These are phyloP conservation scores for Lichtheimia corymbifera DNA, from an alignment of 371 early-diverging fungal species.

Conservation along the genomic window DNA sequence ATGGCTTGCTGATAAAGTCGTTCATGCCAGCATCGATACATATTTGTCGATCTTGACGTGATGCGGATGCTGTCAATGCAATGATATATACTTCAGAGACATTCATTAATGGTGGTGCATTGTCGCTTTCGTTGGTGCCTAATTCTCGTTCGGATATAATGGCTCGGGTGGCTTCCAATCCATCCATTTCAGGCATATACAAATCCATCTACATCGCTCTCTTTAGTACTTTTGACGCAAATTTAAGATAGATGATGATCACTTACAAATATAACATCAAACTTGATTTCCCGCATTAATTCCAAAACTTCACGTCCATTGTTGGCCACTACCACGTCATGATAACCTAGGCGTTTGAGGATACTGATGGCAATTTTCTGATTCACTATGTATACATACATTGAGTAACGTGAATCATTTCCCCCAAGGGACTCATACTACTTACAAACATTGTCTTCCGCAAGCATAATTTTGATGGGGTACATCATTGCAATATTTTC, in stretches of 20 bases:
- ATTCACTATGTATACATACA: slow-evolving; percentile 40
- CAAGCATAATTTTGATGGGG: slow-evolving; percentile 45
- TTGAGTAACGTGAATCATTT: no score
- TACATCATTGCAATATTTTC: slow-evolving; percentile 40
- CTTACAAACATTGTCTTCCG: slow-evolving; percentile 54
- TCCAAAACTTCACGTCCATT: slow-evolving; percentile 58
- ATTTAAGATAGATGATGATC: neutral
- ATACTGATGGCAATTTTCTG: slow-evolving; percentile 62
- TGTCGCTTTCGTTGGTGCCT: neutral
- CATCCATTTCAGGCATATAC: slow-evolving; percentile 59
- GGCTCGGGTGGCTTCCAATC: slow-evolving; percentile 45
- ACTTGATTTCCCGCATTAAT: slow-evolving; percentile 37
- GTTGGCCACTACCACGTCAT: slow-evolving; percentile 53
- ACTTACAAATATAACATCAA: slow-evolving; percentile 54
- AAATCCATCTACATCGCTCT: slow-evolving; percentile 45
- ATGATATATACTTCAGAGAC: slow-evolving; percentile 57
- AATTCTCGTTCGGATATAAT: slow-evolving; percentile 39
- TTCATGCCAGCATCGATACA: slow-evolving; percentile 68
- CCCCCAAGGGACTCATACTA: neutral
- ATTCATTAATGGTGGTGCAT: slow-evolving; percentile 26
- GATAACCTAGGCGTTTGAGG: slow-evolving; percentile 55
- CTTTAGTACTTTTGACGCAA: no score
- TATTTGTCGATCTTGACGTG: slow-evolving; percentile 58
- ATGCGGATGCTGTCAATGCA: slow-evolving; percentile 62
- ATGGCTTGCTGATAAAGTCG: slow-evolving; percentile 64